A percentile compares a stretch with the other conserved stretches of the same genome.
These are phyloP conservation scores for Allomyces macrogynus DNA, from an alignment of 192 early-diverging fungal genomes.

Conservation along the genomic window DNA sequence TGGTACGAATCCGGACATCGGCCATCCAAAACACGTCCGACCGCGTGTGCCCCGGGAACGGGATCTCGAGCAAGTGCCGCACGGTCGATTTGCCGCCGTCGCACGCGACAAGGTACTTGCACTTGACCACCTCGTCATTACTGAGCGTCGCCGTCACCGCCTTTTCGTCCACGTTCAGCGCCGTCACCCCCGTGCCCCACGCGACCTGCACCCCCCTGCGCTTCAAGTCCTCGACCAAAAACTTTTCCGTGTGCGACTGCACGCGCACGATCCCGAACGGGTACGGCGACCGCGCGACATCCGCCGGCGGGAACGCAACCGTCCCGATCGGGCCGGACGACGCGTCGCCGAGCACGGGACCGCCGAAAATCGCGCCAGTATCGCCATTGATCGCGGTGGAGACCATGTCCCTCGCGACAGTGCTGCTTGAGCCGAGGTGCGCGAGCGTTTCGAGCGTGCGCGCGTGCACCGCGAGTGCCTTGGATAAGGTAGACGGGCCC, in stretches of 20 bases:
- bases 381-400: not conserved
- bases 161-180: too few species aligned
- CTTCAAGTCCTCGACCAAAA: not conserved
- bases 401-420: not conserved
- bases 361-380: not conserved
- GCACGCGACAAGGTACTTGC: constrained; percentile 13
- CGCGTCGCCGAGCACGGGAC: not conserved
- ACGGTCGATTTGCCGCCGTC: constrained; percentile 17
- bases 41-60: constrained; percentile 13
- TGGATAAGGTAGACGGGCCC: not conserved
- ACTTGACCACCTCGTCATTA: constrained; percentile 5
- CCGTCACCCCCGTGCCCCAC: not conserved
- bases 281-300: not conserved
- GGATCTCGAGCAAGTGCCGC: constrained; percentile 11
- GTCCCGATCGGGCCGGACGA: not conserved
- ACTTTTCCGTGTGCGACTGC: not conserved
- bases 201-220: not conserved
- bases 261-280: not conserved
- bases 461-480: not conserved
- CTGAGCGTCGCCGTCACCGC: not conserved
- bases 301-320: not conserved
- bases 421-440: not conserved
- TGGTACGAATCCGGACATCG: constrained; percentile 4
- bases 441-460: not conserved
- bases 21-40: constrained; percentile 11